Percentiles rank a stretch among this genome's conserved stretches.
phyloP scores from a whole-genome alignment of 108 stramenopile genomes.

The Chaetoceros muelleri region DNA sequence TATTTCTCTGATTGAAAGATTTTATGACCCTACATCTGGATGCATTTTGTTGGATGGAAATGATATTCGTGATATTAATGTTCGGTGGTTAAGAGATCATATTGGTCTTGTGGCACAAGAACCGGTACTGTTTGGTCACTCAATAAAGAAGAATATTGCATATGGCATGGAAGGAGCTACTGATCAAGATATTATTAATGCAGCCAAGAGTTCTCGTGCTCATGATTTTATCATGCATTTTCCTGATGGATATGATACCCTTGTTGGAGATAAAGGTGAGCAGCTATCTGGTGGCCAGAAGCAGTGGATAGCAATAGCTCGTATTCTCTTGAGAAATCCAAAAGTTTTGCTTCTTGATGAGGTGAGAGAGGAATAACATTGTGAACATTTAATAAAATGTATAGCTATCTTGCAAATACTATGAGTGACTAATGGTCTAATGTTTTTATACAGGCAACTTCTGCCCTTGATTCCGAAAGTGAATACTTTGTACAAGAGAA shows the following conservation, averaged over 20 bases:
- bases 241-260: conserved; percentile 61
- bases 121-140: conserved; percentile 64
- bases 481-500: conserved; percentile 78
- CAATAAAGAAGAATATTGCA: conserved; percentile 70
- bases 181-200: conserved; percentile 60
- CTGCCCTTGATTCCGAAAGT: conserved; percentile 67
- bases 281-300: conserved; percentile 74
- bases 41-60: conserved; percentile 59
- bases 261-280: conserved; percentile 57
- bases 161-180: conserved; percentile 63
- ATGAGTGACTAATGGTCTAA: no score
- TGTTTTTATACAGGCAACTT: no score
- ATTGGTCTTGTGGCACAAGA: conserved; percentile 85
- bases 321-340: conserved; percentile 57
- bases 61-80: conserved; percentile 48
- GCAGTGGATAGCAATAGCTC: conserved; percentile 86
- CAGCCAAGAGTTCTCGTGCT: conserved; percentile 46
- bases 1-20: conserved; percentile 65
- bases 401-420: no score
- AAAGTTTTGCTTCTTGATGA: conserved; percentile 77
- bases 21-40: conserved; percentile 64
- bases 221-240: conserved; percentile 58
- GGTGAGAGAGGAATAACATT: no score
- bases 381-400: no score
- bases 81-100: conserved; percentile 43